Conservation (phyloP, 2,329 filamentous ascomycete species). For the Fusarium denticulatum region DNA sequence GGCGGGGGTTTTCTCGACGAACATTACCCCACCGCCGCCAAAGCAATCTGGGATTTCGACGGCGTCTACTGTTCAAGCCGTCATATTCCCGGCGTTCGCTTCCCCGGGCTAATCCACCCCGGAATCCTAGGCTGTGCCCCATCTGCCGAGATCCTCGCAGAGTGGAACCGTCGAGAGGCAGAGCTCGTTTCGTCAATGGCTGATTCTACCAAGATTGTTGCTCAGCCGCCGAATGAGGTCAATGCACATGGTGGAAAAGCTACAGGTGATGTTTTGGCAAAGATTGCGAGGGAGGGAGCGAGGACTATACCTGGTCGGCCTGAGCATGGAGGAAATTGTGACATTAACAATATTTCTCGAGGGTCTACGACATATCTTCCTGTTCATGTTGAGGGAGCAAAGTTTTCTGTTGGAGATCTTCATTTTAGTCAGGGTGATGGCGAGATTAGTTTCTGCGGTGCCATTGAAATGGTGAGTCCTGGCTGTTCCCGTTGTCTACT, state of each 20-base stretch:
- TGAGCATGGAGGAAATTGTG: constrained; percentile 90
- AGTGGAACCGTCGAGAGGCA: constrained; percentile 85
- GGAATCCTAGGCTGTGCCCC: constrained; percentile 92
- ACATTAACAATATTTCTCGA: constrained; percentile 86
- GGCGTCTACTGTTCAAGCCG: constrained; percentile 79
- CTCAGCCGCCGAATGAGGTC: constrained; percentile 76
- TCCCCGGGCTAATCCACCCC: constrained; percentile 89
- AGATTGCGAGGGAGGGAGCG: constrained; percentile 80
- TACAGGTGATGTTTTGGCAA: constrained; percentile 65
- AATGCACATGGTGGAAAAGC: constrained; percentile 79
- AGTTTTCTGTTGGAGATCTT: constrained; percentile 89
- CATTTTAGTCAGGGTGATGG: constrained; percentile 91
- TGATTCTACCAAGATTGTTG: constrained; percentile 67
- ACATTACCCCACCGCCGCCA: constrained; percentile 80
- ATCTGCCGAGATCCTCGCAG: constrained; percentile 77
- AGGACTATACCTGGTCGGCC: constrained; percentile 86
- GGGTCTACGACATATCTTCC: constrained; percentile 88
- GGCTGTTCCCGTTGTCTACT: fast-evolving
- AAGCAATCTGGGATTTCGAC: constrained; percentile 69
- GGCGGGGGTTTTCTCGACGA: constrained; percentile 91
- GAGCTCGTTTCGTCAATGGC: constrained; percentile 78
- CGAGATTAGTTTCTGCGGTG: constrained; percentile 88
- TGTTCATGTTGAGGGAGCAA: constrained; percentile 85
- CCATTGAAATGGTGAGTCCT: constrained; percentile 80
- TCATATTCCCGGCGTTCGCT: constrained; percentile 87